Evolutionary conservation across 441 rosid genomes (phyloP), one percentile per base, ranked within the genome.

Genomic region (Populus hybrid): DNA sequence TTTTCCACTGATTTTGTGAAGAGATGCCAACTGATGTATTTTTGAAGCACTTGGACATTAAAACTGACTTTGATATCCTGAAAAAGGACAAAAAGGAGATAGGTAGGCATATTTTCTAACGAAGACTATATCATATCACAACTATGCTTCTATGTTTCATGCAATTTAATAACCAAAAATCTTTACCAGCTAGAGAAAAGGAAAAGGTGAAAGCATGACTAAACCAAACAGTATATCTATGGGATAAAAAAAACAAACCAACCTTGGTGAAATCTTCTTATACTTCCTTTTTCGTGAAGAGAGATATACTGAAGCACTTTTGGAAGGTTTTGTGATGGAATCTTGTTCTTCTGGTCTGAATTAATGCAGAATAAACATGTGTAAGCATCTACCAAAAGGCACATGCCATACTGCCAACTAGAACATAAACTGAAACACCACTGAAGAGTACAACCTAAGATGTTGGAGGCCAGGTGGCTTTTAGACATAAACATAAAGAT

Each of bases 1-100:
- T 86, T 84, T 88, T 90, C 86, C 77, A 83, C 71, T 87, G 88
- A 79, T 84, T 89, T 79, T 71, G 88, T 35, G 87, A 65, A 67
- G 88, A 85, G 69, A 72, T 75, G 79, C 74, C 73, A 10, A 77
- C 68, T 73, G 89, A 76, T 63, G 83, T 76, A 68, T 80, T 81
- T 74, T 73, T 80, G 10, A 83, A 79, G 73, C 86, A 79, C 72
- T 83, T 82, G 20, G 85, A 73, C 14, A 76, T n/a, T n/a, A 76
- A 71, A 78, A 77, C 75, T 38, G 87, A 45, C 80, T 86, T 86
- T 38, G 83, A 79, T 75, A 80, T 83, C 87, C 99, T 91, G 90
- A n/a, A 82, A 85, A 75, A 56, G 36, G 50, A 74, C 33, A 29
- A 7, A 35, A 33, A 59, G 11, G 31, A 75, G 53, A 77, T 38